Base-by-base conservation (phyloP, 169 alveolate genomes). In the Perkinsus marinus region DNA sequence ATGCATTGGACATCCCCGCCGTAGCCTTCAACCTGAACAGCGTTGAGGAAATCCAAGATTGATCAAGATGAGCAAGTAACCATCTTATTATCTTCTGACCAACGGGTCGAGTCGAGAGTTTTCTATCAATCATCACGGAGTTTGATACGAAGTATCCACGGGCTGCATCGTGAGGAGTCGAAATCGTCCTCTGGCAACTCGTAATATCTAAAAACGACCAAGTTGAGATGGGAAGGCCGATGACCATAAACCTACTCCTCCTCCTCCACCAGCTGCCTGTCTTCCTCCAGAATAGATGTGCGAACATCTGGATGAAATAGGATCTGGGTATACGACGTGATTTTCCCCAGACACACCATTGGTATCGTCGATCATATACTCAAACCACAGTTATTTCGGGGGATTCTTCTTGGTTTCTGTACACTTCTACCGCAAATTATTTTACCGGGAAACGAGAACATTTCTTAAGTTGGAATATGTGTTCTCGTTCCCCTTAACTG, bases 61-160 rank as follows among this genome's bases (percentile, higher is more conserved):
- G 22, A 2, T 30, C 79, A 6, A 57, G 79, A 6, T 6, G 26
- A 57, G 79, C 79, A 57, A 57, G 79, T 13, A 13, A 16, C 7
- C 19, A 3, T 41, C 79, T 57, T 26, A 57, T 30, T 0, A 43
- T 90, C 89, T 95, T 96, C 90, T 97, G 97, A 30, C 97, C 98
- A 43, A 98, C 97, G 93, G 97, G 98, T 68, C 96, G 97, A 99
- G 98, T 98, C 39, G 99, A 96, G 41, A 99, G 95, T 93, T 98
- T 96, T 94, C 98, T 98, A 92, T 98, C 99, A 37, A 98, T 97
- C 96, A 98, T 97, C 39, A 97, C 98, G 93, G 97, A 97, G 93
- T 96, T 97, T 99, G 68, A 99, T 96, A 90, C 99, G 96, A 90
- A 99, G 96, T 90, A 98, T 94, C 99, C 99, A 98, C 92, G 98